Evolutionary conservation across 306 rosid genomes (phyloP), one percentile per base, ranked within the genome.

Genomic region (Malus asiatica): DNA sequence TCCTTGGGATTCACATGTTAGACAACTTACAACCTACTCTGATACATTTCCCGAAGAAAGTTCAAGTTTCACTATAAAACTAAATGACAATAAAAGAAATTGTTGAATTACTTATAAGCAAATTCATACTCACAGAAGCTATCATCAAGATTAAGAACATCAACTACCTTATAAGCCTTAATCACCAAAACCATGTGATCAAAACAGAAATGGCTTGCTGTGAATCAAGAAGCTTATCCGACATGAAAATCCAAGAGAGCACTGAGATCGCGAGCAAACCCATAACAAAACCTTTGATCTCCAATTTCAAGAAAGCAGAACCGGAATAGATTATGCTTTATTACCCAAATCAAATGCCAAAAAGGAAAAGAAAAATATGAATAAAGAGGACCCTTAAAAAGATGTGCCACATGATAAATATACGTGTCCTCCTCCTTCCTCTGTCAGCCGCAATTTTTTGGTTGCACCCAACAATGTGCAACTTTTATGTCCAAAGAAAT

Each of bases 331-430:
- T 61, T 6, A 35, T 44, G 79, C 91, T 83, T 88, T 86, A 61
- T 22, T 25, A 61, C 58, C 61, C 72, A 71, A 73, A 78, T 74
- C 77, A 79, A 25, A 85, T 72, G 81, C 79, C 70, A 19, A 71
- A 83, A 84, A 78, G 68, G 82, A 84, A 86, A 81, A 45, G 80
- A 70, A 81, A 82, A 32, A 32, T 40, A 22, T 76, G 78, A 81
- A 63, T 82, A 82, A 84, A 83, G 81, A 60, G 63, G 38, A 10
- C 38, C 74, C 86, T 84, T 87, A 16, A 77, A 89, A 83, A 83
- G 87, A 40, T 6, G 85, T 68, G 88, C 78, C 75, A 42, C 85
- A 83, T 81, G 88, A 81, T 85, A 67, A 78, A 74, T 44, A 40
- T 82, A 55, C 76, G 80, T 80, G 79, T 77, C 45, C 23, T 18